A percentile compares a stretch with the other conserved stretches of the same genome.
phyloP scores from a whole-genome alignment of 2,329 filamentous ascomycete species.

The Aspergillus tanneri region DNA sequence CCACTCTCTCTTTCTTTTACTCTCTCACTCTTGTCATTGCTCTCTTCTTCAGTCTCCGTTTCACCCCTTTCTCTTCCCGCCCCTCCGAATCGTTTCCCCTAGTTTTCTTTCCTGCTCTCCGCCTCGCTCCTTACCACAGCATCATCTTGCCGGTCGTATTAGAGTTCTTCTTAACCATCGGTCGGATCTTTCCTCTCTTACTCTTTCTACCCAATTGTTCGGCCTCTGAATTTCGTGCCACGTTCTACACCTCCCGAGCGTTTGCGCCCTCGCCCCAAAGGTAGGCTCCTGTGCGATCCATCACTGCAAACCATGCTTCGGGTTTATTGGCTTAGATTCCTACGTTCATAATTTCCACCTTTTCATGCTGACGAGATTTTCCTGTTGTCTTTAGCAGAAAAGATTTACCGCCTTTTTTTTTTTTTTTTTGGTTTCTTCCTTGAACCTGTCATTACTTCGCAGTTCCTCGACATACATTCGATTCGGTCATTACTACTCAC shows the following conservation, averaged over 20 bases:
- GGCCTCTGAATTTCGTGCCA: constrained; percentile 22
- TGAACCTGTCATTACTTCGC: neutral
- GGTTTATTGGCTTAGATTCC: constrained; percentile 7
- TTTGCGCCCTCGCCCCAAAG: constrained; percentile 21
- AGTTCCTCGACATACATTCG: constrained; percentile 5
- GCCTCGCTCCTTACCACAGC: constrained; percentile 11
- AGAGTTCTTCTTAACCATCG: constrained; percentile 16
- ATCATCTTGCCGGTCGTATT: constrained; percentile 11
- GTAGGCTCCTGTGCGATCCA: constrained; percentile 19
- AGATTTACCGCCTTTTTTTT: constrained; percentile 2
- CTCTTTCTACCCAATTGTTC: constrained; percentile 24
- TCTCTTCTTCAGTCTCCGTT: neutral
- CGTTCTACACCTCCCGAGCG: constrained; percentile 21
- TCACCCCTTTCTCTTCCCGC: neutral
- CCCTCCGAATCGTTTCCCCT: neutral
- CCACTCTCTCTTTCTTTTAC: neutral
- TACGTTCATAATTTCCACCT: constrained; percentile 9
- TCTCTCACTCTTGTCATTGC: constrained; percentile 1
- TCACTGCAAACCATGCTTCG: constrained; percentile 13
- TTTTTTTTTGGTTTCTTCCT: constrained; percentile 5
- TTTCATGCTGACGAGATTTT: constrained; percentile 10
- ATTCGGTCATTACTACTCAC: constrained; percentile 11
- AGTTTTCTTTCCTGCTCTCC: constrained; percentile 4
- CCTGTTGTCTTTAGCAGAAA: neutral
- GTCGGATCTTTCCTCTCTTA: constrained; percentile 21